These are phyloP conservation scores for Glaciozyma martinii DNA, from an alignment of 768 basidiomycete species.

Conservation along the genomic window DNA sequence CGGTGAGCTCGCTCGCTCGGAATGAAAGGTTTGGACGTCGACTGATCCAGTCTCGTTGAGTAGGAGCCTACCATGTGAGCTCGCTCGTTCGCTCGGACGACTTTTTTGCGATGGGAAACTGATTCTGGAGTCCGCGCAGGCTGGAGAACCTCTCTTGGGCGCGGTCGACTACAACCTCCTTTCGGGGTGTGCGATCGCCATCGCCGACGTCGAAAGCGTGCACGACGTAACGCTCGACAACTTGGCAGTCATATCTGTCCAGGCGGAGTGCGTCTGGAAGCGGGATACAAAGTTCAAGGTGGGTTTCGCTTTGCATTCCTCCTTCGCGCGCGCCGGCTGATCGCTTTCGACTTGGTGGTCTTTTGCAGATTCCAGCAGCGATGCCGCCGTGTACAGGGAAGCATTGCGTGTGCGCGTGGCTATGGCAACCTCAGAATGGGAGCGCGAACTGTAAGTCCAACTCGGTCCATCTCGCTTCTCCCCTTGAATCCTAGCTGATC, in stretches of 20 bases:
- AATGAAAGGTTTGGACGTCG: background rate
- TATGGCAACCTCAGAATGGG: background rate
- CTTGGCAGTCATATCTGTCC: conserved; percentile 35
- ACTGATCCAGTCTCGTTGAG: background rate
- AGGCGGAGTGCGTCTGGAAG: conserved; percentile 34
- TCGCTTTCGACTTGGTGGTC: background rate
- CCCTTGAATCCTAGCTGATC: background rate
- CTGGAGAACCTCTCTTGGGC: conserved; percentile 1
- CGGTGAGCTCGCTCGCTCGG: background rate
- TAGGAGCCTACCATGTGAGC: conserved; percentile 2
- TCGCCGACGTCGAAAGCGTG: conserved; percentile 27
- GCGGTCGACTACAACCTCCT: conserved; percentile 13
- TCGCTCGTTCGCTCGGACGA: too few relatives aligned
- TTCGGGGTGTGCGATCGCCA: conserved; percentile 27
- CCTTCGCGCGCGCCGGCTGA: background rate
- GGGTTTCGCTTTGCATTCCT: conserved; percentile 4
- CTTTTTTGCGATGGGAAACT: too few relatives aligned
- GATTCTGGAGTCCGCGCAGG: background rate
- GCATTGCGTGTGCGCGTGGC: conserved; percentile 36
- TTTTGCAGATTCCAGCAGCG: conserved; percentile 29
- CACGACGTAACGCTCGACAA: conserved; percentile 34
- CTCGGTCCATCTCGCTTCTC: background rate
- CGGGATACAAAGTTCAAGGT: conserved; percentile 33
- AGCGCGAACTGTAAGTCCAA: background rate
- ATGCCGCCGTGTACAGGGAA: conserved; percentile 36